phyloP scores from a whole-genome alignment of 73 alveolate genomes.

The Effrenium voratum region DNA sequence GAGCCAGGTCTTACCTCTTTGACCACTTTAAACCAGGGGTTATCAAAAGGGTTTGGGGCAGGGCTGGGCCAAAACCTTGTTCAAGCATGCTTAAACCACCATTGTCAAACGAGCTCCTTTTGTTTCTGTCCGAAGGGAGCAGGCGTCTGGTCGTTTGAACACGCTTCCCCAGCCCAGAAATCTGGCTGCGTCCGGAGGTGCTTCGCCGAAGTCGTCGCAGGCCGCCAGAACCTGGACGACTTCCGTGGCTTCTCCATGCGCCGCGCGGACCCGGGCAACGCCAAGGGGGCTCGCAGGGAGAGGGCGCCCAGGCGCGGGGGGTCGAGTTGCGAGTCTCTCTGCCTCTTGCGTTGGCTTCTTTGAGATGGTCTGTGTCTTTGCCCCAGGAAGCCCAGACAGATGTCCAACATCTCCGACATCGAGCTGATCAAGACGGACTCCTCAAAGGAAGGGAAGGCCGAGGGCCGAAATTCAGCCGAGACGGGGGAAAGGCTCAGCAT shows the following conservation, averaged over 20 bases:
- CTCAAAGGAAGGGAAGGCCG: slow-evolving; percentile 90
- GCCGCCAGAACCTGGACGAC: slow-evolving; percentile 80
- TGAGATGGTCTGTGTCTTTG: not conserved
- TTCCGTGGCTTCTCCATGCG: slow-evolving; percentile 94
- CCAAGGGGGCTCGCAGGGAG: slow-evolving; percentile 55
- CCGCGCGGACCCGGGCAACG: slow-evolving; percentile 51
- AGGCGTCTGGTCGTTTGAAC: too few relatives aligned
- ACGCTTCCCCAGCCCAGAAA: too few relatives aligned
- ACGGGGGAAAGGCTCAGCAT: too few relatives aligned
- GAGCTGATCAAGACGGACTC: slow-evolving; percentile 74
- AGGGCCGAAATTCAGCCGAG: too few relatives aligned
- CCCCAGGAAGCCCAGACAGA: slow-evolving; percentile 72
- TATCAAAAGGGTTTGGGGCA: too few relatives aligned
- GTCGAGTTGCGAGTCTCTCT: not conserved
- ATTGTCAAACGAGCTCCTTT: too few relatives aligned
- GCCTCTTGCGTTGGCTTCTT: not conserved
- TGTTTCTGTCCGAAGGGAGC: too few relatives aligned
- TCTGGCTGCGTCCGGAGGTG: too few relatives aligned
- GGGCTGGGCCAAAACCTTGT: too few relatives aligned
- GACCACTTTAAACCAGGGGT: too few relatives aligned
- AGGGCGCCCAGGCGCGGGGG: slow-evolving; percentile 60
- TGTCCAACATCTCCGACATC: slow-evolving; percentile 82
- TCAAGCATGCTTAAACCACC: too few relatives aligned
- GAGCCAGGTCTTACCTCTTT: too few relatives aligned
- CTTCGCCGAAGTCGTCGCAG: not conserved